Percentiles rank a stretch among this genome's conserved stretches.
phyloP scores from a whole-genome alignment of 305 asterid species.

The Solanum hybrid region DNA sequence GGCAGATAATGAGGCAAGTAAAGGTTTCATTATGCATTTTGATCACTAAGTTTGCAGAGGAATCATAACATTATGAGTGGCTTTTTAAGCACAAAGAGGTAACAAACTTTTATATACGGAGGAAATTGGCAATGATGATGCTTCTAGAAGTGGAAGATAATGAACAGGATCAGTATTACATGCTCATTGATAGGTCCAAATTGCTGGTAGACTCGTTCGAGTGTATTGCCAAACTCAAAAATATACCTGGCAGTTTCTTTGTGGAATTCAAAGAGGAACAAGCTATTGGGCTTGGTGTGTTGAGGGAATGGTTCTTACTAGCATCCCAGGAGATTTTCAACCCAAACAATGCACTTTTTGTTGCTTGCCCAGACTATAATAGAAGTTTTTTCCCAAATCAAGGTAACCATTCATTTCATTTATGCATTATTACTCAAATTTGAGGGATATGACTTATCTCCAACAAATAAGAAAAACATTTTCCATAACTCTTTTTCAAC shows the following conservation, averaged over 20 bases:
- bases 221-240: slow-evolving; percentile 45
- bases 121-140: slow-evolving; percentile 61
- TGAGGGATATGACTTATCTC: not conserved
- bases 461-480: not conserved
- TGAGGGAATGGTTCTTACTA: slow-evolving; percentile 86
- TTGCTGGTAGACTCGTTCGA: slow-evolving; percentile 62
- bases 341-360: slow-evolving; percentile 72
- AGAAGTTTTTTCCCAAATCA: slow-evolving; percentile 74
- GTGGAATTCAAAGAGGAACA: slow-evolving; percentile 88
- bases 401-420: slow-evolving; percentile 24
- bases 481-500: not conserved
- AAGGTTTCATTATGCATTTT: slow-evolving; percentile 45
- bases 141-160: slow-evolving; percentile 70
- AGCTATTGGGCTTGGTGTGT: slow-evolving; percentile 85
- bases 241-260: slow-evolving; percentile 57
- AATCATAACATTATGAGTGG: slow-evolving; percentile 58
- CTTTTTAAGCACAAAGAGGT: slow-evolving; percentile 59
- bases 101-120: slow-evolving; percentile 57
- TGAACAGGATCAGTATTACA: slow-evolving; percentile 55
- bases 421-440: not conserved
- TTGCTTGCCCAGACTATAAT: slow-evolving; percentile 64
- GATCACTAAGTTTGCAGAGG: slow-evolving; percentile 44
- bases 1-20: slow-evolving; percentile 37
- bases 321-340: slow-evolving; percentile 67
- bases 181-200: slow-evolving; percentile 76